A percentile compares a stretch with the other conserved stretches of the same genome.
These are phyloP conservation scores for Asterophora parasitica DNA, from an alignment of 768 basidiomycete species.

Conservation along the genomic window DNA sequence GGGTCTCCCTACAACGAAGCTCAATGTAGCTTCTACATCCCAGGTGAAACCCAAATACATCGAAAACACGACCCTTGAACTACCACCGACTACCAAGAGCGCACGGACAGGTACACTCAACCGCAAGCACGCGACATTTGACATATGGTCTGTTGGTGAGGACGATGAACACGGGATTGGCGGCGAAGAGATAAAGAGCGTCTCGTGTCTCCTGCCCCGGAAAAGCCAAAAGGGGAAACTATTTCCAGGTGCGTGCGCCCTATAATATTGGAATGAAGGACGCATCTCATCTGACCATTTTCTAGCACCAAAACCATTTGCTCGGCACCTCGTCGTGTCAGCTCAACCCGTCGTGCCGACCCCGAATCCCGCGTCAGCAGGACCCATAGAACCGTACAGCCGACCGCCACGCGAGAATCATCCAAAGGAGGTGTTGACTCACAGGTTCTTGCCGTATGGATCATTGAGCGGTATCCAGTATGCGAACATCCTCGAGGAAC, in stretches of 20 bases:
- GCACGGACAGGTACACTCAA: conserved; percentile 44
- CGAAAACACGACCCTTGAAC: conserved; percentile 44
- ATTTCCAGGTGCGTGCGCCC: conserved; percentile 43
- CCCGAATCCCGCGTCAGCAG: conserved; percentile 18
- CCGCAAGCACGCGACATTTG: conserved; percentile 52
- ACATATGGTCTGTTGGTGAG: conserved; percentile 60
- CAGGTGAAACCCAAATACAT: conserved; percentile 68
- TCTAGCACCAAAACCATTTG: conserved; percentile 54
- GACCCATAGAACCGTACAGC: conserved; percentile 26
- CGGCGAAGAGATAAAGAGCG: conserved; percentile 58
- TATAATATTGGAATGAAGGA: too few species aligned
- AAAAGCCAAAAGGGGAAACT: conserved; percentile 55
- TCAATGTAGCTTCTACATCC: background rate
- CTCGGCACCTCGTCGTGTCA: conserved; percentile 54
- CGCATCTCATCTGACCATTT: background rate
- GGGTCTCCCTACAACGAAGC: background rate
- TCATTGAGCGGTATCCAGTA: conserved; percentile 27
- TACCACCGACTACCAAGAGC: conserved; percentile 34
- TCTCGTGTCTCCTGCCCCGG: conserved; percentile 64
- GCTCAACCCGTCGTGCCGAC: conserved; percentile 41
- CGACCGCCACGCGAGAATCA: conserved; percentile 56
- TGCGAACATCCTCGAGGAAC: conserved; percentile 19
- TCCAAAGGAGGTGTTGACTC: conserved; percentile 57
- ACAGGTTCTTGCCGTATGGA: conserved; percentile 60
- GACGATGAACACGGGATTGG: conserved; percentile 34